phyloP scores from a whole-genome alignment of 768 basidiomycete genomes.

The Artomyces pyxidatus region DNA sequence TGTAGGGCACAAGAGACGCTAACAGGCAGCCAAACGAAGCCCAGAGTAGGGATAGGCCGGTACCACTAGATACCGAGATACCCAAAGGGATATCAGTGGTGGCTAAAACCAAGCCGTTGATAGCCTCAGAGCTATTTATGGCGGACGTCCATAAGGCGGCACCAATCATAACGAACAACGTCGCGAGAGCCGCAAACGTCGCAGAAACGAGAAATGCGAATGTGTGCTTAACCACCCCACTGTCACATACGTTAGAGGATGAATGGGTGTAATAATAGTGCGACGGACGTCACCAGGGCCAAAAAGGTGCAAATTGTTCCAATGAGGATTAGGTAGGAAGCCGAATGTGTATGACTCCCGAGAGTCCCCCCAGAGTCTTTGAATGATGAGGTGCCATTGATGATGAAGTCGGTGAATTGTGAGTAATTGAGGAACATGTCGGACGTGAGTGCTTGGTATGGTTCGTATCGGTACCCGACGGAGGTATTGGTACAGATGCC shows the following conservation, averaged over 20 bases:
- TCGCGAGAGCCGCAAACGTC: constrained; percentile 49
- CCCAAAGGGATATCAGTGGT: constrained; percentile 40
- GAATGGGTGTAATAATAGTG: constrained; percentile 1
- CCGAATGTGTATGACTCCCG: constrained; percentile 54
- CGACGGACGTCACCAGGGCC: constrained; percentile 57
- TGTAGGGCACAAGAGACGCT: constrained; percentile 63
- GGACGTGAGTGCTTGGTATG: constrained; percentile 52
- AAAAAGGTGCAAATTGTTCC: constrained; percentile 61
- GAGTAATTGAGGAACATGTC: constrained; percentile 67
- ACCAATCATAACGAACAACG: constrained; percentile 57
- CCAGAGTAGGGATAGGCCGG: constrained; percentile 63
- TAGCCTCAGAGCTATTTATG: constrained; percentile 49
- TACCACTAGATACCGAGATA: constrained; percentile 53
- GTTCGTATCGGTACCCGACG: constrained; percentile 50
- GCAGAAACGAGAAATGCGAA: constrained; percentile 63
- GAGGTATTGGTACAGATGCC: constrained; percentile 62
- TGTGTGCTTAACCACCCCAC: constrained; percentile 59
- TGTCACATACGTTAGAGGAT: constrained; percentile 21
- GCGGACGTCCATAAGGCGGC: constrained; percentile 74
- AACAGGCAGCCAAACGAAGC: constrained; percentile 62
- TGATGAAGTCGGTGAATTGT: constrained; percentile 42
- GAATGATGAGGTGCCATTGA: constrained; percentile 43
- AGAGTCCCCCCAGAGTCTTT: constrained; percentile 53
- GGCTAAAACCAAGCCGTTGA: constrained; percentile 46
- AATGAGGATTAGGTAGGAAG: constrained; percentile 68